A percentile compares a stretch with the other conserved stretches of the same genome.
Evolutionary conservation across 2,329 filamentous ascomycete genomes (phyloP).

Genomic region (Neobulgaria alba): DNA sequence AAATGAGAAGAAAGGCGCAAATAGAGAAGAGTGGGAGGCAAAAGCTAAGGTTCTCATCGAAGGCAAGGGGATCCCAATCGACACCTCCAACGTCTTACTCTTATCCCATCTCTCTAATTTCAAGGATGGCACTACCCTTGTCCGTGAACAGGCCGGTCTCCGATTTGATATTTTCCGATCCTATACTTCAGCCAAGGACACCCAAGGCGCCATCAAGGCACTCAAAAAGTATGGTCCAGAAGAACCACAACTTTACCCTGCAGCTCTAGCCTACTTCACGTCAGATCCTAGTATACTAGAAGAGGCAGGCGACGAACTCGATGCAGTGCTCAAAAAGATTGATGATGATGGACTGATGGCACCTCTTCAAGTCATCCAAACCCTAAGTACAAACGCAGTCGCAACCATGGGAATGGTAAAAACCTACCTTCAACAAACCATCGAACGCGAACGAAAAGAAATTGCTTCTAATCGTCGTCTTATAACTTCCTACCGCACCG

Average conservation of each 20-base stretch:
- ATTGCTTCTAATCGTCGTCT: constrained; percentile 72
- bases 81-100: constrained; percentile 87
- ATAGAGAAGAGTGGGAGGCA: constrained; percentile 75
- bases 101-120: constrained; percentile 90
- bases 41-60: constrained; percentile 88
- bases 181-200: constrained; percentile 88
- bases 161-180: constrained; percentile 95
- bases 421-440: constrained; percentile 80
- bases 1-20: constrained; percentile 59
- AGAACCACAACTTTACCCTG: constrained; percentile 86
- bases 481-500: constrained; percentile 73
- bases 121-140: constrained; percentile 79
- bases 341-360: constrained; percentile 89
- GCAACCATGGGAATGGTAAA: constrained; percentile 98
- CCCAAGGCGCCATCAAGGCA: constrained; percentile 79
- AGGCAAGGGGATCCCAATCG: constrained; percentile 72
- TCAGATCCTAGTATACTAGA: constrained; percentile 73
- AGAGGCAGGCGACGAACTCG: constrained; percentile 81
- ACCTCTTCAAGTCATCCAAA: constrained; percentile 92
- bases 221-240: constrained; percentile 84
- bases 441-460: constrained; percentile 78
- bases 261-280: constrained; percentile 87
- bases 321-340: constrained; percentile 73
- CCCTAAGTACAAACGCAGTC: constrained; percentile 67
- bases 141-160: constrained; percentile 87